Conservation (phyloP, 768 basidiomycete genomes). For the Pholiota conissans region DNA sequence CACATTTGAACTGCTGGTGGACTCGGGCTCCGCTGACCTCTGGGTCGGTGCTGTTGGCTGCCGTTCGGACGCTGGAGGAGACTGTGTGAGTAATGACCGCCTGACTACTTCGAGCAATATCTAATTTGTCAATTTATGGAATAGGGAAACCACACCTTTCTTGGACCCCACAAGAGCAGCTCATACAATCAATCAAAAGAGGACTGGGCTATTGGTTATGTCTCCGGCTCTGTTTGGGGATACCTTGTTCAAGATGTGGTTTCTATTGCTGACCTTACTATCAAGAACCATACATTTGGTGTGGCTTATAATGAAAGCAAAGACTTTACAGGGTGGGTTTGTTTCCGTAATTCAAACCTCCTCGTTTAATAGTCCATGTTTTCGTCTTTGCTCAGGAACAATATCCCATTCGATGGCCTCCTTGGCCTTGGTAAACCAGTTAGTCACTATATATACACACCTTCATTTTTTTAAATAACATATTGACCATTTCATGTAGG, state of each 20-base stretch:
- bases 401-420: conserved; percentile 55
- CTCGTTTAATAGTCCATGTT: neutral
- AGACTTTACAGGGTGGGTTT: conserved; percentile 48
- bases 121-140: neutral
- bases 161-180: conserved; percentile 57
- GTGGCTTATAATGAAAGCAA: conserved; percentile 52
- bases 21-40: conserved; percentile 63
- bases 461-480: neutral
- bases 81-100: conserved; percentile 24
- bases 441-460: too few species aligned
- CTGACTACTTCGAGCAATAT: neutral
- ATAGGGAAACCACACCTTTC: conserved; percentile 42
- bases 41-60: conserved; percentile 56
- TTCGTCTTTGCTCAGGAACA: conserved; percentile 18
- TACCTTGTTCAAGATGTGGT: conserved; percentile 57
- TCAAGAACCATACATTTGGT: conserved; percentile 61
- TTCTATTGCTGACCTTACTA: conserved; percentile 53
- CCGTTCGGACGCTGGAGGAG: conserved; percentile 28
- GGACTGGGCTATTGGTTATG: conserved; percentile 50
- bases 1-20: conserved; percentile 53
- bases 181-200: conserved; percentile 50
- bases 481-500: neutral
- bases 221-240: conserved; percentile 61
- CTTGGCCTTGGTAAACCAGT: conserved; percentile 39
- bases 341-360: neutral